Evolutionary conservation across 352 stramenopile genomes (phyloP).

Genomic region (Globisporangium uncinulatum): DNA sequence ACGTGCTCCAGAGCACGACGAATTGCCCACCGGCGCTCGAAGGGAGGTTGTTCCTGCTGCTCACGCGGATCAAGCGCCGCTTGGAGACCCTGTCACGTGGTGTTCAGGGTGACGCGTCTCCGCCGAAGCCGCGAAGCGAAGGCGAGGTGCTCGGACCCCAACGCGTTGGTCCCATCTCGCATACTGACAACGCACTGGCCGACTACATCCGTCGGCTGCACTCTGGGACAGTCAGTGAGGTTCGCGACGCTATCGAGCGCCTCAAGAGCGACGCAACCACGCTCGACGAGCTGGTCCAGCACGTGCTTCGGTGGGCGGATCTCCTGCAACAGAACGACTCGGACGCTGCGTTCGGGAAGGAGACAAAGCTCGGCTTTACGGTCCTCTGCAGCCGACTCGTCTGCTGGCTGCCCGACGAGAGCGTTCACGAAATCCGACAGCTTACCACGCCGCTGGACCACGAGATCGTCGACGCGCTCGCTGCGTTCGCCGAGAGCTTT

Average conservation of each 20-base stretch:
- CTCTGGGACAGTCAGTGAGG: slow-evolving; percentile 19
- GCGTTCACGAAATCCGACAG: slow-evolving; percentile 23
- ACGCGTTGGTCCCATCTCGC: slow-evolving; percentile 12
- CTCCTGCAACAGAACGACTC: slow-evolving; percentile 24
- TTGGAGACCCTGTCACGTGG: background rate
- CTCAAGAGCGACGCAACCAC: slow-evolving; percentile 14
- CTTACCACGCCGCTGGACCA: slow-evolving; percentile 2
- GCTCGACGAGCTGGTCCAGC: slow-evolving; percentile 23
- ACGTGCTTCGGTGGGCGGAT: slow-evolving; percentile 35
- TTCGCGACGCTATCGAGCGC: slow-evolving; percentile 15
- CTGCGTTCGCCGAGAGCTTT: slow-evolving; percentile 3
- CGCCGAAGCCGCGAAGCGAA: background rate
- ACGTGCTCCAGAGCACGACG: slow-evolving; percentile 31
- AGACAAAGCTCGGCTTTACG: slow-evolving; percentile 31
- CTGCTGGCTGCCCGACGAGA: slow-evolving; percentile 40
- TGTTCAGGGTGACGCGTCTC: background rate
- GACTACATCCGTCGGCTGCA: slow-evolving; percentile 25
- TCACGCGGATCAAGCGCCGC: slow-evolving; percentile 22
- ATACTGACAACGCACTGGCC: slow-evolving; percentile 24
- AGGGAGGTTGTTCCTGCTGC: slow-evolving; percentile 21
- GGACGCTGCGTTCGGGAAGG: slow-evolving; percentile 24
- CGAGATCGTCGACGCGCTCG: slow-evolving; percentile 1
- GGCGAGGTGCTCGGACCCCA: background rate
- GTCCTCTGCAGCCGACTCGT: slow-evolving; percentile 35
- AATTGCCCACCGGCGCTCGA: slow-evolving; percentile 29